Base-by-base conservation (phyloP, 257 asterid species). In the Gentiana macrophylla region DNA sequence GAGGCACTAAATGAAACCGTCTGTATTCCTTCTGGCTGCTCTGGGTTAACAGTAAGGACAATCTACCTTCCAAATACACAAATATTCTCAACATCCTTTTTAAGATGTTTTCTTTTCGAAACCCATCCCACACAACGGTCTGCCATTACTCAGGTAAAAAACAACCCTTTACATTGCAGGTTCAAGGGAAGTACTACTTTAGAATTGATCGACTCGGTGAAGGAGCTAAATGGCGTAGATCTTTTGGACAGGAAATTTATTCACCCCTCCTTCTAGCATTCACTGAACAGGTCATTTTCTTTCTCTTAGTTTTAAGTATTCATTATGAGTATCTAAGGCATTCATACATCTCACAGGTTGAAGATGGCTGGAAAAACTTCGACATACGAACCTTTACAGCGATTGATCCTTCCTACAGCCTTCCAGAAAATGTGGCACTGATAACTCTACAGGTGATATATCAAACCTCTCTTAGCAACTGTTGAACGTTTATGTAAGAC, bases 161-260 rank as follows among this genome's bases (percentile, higher is more conserved):
- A 38, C 8, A 3, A 38, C 44, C 4, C 8, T 3, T 38, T 38
- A 3, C 8, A 38, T 38, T 35, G 13, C 78, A 89, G 97, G 80
- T 81, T 49, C 83, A 78, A 62, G 98, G 98, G 35, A 90, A 86
- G 67, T 84, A 78, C 80, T 84, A 80, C 64, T 55, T 84, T 13
- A 80, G 79, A 60, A 63, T 81, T 49, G 91, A 90, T 82, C 86
- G 78, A 50, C 72, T 77, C 12, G 96, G 96, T 46, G 94, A 84
- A 65, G 98, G 94, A 57, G 80, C 96, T 49, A 84, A 79, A 73
- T 90, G 98, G 98, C 96, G 98, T 44, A 77, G 98, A 11, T 72
- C 94, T 37, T 80, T 73, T 60, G 98, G 95, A 38, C 98, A 90
- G 68, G 94, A 86, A 76, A 84, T 86, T 59, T 86, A 90, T 74